Conservation (phyloP, 176 grass and related monocot species). For the Oryza glumipatula region DNA sequence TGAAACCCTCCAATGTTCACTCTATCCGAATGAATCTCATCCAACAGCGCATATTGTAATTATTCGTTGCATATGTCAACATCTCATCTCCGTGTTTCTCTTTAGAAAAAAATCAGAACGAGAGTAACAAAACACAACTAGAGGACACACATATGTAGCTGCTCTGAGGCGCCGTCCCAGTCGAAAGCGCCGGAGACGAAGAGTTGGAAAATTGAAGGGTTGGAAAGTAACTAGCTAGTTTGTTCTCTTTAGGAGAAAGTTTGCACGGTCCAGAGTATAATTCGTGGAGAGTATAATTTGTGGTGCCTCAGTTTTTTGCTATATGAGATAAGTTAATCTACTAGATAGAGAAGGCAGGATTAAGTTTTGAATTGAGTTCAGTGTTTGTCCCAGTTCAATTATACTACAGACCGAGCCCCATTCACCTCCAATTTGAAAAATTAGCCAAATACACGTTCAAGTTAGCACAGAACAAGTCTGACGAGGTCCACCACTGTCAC, state of each 20-base stretch:
- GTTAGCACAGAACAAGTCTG: neutral
- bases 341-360: neutral
- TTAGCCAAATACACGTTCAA: slow-evolving; percentile 14
- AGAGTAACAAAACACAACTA: neutral
- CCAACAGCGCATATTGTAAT: neutral
- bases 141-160: neutral
- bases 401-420: neutral
- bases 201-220: neutral
- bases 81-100: neutral
- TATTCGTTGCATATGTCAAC: neutral
- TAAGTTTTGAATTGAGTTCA: neutral
- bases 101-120: neutral
- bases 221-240: neutral
- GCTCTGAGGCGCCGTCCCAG: neutral
- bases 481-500: slow-evolving; percentile 14
- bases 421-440: neutral
- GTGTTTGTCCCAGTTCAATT: neutral
- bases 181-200: neutral
- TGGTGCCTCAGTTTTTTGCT: neutral
- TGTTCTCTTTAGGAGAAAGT: neutral
- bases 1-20: too few species aligned
- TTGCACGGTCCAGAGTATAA: neutral
- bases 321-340: neutral
- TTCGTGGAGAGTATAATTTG: neutral
- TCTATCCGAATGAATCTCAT: neutral